Conservation (phyloP, 768 basidiomycete species). For the Russula lepida region DNA sequence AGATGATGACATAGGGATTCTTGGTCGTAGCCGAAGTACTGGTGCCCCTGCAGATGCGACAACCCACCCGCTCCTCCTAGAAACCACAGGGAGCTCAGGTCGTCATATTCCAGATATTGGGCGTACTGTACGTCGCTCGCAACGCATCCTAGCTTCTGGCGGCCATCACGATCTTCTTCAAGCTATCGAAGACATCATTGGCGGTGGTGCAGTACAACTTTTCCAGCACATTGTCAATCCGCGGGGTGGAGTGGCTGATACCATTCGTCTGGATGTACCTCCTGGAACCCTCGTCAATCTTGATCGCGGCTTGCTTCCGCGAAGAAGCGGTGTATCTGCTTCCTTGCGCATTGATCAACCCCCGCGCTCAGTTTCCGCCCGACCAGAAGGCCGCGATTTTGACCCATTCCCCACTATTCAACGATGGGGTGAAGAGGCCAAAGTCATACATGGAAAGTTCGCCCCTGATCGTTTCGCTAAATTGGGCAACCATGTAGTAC, state of each 20-base stretch:
- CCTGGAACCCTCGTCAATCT: constrained; percentile 54
- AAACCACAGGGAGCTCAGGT: constrained; percentile 41
- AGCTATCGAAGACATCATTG: constrained; percentile 75
- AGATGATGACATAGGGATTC: constrained; percentile 52
- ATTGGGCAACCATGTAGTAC: constrained; percentile 59
- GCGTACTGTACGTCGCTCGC: constrained; percentile 33
- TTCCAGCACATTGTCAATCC: constrained; percentile 75
- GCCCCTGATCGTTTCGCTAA: constrained; percentile 57
- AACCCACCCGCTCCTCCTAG: constrained; percentile 75
- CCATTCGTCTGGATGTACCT: constrained; percentile 72
- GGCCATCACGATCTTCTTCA: constrained; percentile 50
- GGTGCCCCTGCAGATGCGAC: constrained; percentile 56
- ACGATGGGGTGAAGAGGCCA: constrained; percentile 85
- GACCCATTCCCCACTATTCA: constrained; percentile 75
- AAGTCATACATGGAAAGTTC: constrained; percentile 70
- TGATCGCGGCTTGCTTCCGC: constrained; percentile 44
- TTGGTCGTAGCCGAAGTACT: constrained; percentile 51
- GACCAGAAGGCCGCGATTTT: constrained; percentile 50
- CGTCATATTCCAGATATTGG: constrained; percentile 39
- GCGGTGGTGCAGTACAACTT: constrained; percentile 71
- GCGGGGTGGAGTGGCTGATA: constrained; percentile 45
- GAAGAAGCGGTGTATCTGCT: constrained; percentile 40
- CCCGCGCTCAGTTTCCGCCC: constrained; percentile 32
- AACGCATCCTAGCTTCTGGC: constrained; percentile 39
- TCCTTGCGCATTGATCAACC: constrained; percentile 57